Evolutionary conservation across 306 rosid genomes (phyloP), one percentile per base, ranked within the genome.

Genomic region (Heteromeles arbutifolia): DNA sequence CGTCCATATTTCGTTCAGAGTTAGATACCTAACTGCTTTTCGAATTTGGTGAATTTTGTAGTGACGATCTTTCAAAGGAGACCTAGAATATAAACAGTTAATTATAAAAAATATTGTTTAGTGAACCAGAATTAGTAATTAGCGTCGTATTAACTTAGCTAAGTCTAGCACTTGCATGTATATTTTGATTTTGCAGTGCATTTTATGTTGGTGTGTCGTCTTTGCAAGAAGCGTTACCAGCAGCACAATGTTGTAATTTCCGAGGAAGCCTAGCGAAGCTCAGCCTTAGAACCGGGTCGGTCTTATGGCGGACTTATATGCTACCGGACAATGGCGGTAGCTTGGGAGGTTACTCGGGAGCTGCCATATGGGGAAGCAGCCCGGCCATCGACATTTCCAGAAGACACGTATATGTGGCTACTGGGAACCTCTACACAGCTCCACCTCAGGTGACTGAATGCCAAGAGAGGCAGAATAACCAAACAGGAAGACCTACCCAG

Each of bases 361-460:
- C 85, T 32, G 85, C 85, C 7, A 74, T 85, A 29, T 85, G 83
- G 88, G 85, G 88, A 75, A 85, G 85, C 77, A 85, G 88, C 81
- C 88, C 85, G 4, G 48, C 88, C 56, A 81, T 84, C 50, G 83
- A 85, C 44, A 31, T 78, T 14, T 18, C 8, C n/a, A 44, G 88
- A 18, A 52, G 71, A 76, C 83, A 65, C n/a, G 83, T 85, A 31
- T 75, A 85, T 64, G 85, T 81, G 4, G 83, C 81, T 32, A 85
- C 86, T 1, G 88, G 85, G 10, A 74, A 79, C 67, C 88, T 85
- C 82, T 85, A 79, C 75, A 79, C 71, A 14, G 84, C 88, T 43
- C 86, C 84, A 12, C 69, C 75, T 0, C 78, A 82, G 43, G 84
- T 85, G 56, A 67, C 70, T 6, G 3, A 50, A 67, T 85, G 88